phyloP scores from a whole-genome alignment of 176 grass and related monocot genomes.

The Zea luxurians region DNA sequence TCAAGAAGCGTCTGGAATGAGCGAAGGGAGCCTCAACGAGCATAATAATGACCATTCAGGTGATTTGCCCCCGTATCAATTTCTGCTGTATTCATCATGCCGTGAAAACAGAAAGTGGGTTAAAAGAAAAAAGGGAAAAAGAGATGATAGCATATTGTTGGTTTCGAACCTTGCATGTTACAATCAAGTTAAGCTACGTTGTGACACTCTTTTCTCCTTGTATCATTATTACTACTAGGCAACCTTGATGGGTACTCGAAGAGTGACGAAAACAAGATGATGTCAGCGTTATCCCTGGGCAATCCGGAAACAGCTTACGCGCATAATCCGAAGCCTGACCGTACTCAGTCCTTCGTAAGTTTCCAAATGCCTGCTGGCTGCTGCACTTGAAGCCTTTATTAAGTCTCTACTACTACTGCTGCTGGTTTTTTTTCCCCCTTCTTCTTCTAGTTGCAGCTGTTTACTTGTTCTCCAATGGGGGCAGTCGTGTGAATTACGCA shows the following conservation, averaged over 20 bases:
- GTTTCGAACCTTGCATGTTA: conserved; percentile 6
- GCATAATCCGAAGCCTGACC: conserved; percentile 50
- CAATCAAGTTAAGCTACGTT: neutral
- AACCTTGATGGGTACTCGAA: conserved; percentile 49
- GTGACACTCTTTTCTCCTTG: conserved; percentile 28
- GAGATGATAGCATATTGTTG: neutral
- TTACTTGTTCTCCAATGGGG: conserved; percentile 23
- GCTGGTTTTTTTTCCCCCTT: neutral
- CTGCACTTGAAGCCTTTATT: neutral
- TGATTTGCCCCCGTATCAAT: conserved; percentile 6
- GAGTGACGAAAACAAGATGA: conserved; percentile 62
- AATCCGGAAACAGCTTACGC: conserved; percentile 53
- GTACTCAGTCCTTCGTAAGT: conserved; percentile 67
- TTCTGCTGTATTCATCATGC: conserved; percentile 33
- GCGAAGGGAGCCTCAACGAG: conserved; percentile 57
- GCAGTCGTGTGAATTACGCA: conserved; percentile 25
- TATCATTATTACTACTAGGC: conserved; percentile 36
- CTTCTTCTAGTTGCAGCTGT: neutral
- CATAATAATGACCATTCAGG: conserved; percentile 61
- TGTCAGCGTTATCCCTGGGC: conserved; percentile 69
- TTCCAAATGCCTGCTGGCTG: neutral
- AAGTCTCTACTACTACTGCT: neutral
- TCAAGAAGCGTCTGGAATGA: conserved; percentile 69
- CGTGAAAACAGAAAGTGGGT: neutral
- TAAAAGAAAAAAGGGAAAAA: neutral